Evolutionary conservation across 441 rosid genomes (phyloP).

Genomic region (Euphorbia celastroides): DNA sequence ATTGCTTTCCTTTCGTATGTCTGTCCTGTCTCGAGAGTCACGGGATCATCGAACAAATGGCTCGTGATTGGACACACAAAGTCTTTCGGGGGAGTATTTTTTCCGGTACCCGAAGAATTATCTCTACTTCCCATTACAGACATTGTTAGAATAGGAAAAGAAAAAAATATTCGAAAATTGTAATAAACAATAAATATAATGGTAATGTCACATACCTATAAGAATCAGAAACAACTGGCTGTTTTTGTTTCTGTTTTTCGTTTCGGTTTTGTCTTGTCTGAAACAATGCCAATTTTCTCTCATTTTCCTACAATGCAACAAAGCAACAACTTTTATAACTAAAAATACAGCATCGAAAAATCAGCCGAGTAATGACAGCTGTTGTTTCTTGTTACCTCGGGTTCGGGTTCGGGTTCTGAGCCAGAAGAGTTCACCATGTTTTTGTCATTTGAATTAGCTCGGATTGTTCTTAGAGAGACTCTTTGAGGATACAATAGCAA

Average conservation of each 20-base stretch:
- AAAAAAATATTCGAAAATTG: constrained; percentile 25
- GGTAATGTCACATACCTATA: constrained; percentile 29
- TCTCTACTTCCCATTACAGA: constrained; percentile 41
- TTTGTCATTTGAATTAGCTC: constrained; percentile 19
- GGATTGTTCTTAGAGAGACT: constrained; percentile 27
- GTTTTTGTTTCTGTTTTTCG: constrained; percentile 33
- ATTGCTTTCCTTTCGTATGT: constrained; percentile 69
- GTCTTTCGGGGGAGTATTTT: constrained; percentile 57
- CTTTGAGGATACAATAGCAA: constrained; percentile 41
- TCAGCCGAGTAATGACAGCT: constrained; percentile 22
- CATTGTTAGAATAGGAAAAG: not conserved
- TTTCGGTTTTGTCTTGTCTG: constrained; percentile 24
- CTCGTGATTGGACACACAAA: constrained; percentile 73
- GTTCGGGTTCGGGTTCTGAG: constrained; percentile 38
- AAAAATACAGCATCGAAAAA: constrained; percentile 29
- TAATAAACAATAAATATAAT: constrained; percentile 16
- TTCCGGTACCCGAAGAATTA: constrained; percentile 35
- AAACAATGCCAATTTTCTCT: constrained; percentile 31
- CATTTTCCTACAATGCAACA: constrained; percentile 43
- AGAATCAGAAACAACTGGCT: constrained; percentile 32
- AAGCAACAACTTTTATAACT: constrained; percentile 12
- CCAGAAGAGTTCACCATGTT: constrained; percentile 17
- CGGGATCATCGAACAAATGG: constrained; percentile 59
- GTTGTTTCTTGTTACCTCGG: constrained; percentile 37
- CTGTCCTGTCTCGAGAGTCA: constrained; percentile 81